These are phyloP conservation scores for Sambucus nigra DNA, from an alignment of 129 eudicot genomes.

Conservation along the genomic window DNA sequence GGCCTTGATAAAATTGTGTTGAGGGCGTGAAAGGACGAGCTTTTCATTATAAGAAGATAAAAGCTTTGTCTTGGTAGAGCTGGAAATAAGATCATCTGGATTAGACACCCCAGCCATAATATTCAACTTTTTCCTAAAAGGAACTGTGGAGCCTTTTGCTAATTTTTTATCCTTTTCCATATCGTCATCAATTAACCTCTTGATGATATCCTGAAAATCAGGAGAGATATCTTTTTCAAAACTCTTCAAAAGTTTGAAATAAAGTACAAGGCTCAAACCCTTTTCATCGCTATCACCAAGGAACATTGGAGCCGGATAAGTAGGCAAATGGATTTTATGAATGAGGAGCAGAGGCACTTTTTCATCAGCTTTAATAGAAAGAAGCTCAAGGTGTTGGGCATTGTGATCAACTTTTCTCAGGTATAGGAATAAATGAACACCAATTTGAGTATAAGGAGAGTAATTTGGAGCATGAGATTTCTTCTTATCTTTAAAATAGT, in stretches of 20 bases:
- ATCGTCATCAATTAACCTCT: slow-evolving; percentile 69
- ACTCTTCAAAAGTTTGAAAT: slow-evolving; percentile 58
- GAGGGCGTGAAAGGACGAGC: slow-evolving; percentile 96
- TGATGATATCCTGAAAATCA: slow-evolving; percentile 54
- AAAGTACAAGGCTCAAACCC: slow-evolving; percentile 84
- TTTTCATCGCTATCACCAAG: slow-evolving; percentile 77
- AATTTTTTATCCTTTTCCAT: slow-evolving; percentile 61
- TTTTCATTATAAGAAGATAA: slow-evolving; percentile 80
- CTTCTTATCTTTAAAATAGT: slow-evolving; percentile 72
- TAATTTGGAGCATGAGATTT: slow-evolving; percentile 63
- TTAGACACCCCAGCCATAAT: slow-evolving; percentile 82
- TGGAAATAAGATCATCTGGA: slow-evolving; percentile 80
- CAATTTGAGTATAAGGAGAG: slow-evolving; percentile 67
- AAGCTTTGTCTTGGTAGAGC: slow-evolving; percentile 72
- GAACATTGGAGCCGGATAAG: slow-evolving; percentile 78
- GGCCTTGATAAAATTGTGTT: slow-evolving; percentile 79
- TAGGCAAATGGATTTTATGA: slow-evolving; percentile 90
- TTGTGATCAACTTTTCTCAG: slow-evolving; percentile 70
- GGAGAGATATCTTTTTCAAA: slow-evolving; percentile 53
- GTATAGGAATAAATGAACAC: slow-evolving; percentile 72
- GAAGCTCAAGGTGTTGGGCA: slow-evolving; percentile 86
- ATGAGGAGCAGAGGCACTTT: slow-evolving; percentile 59
- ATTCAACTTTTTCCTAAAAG: slow-evolving; percentile 76
- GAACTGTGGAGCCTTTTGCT: slow-evolving; percentile 49
- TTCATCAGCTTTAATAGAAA: slow-evolving; percentile 40